A percentile compares a stretch with the other conserved stretches of the same genome.
These are phyloP conservation scores for Plasmodium cynomolgi DNA, from an alignment of 169 alveolate species.

Conservation along the genomic window DNA sequence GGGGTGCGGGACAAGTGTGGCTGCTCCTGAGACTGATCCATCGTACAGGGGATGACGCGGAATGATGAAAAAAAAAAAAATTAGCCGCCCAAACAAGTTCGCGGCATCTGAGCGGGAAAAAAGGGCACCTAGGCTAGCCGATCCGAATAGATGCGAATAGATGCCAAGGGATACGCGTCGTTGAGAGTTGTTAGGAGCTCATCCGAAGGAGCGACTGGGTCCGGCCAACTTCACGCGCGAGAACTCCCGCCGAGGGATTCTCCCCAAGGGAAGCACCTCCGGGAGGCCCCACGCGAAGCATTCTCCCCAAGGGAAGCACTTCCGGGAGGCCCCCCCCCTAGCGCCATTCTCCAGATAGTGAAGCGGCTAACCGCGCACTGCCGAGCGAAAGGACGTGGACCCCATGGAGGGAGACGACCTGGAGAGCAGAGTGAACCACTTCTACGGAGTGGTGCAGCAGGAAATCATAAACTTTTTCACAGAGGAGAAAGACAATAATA, in stretches of 20 bases:
- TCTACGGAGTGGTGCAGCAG: constrained; percentile 20
- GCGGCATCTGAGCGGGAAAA: neutral
- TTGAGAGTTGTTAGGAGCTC: neutral
- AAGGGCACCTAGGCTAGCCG: neutral
- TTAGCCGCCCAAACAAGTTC: neutral
- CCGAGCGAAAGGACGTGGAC: neutral
- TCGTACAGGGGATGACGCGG: neutral
- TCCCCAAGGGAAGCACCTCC: too few relatives aligned
- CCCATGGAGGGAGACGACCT: neutral
- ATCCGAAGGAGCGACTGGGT: neutral
- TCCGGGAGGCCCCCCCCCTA: neutral
- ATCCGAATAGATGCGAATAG: neutral
- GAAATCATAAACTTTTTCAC: constrained; percentile 45
- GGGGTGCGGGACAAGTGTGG: neutral
- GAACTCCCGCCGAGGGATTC: too few relatives aligned
- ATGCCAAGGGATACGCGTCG: neutral
- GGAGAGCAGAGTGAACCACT: constrained; percentile 40
- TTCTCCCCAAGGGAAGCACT: too few relatives aligned
- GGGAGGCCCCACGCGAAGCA: too few relatives aligned
- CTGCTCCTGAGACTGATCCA: neutral
- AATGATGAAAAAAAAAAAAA: neutral
- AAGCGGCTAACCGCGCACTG: neutral
- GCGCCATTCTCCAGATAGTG: neutral
- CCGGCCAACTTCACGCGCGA: neutral
- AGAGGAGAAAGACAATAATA: constrained; percentile 15